These are phyloP conservation scores for Picochlorum sp. DNA, from an alignment of 139 green algal genomes.

Conservation along the genomic window DNA sequence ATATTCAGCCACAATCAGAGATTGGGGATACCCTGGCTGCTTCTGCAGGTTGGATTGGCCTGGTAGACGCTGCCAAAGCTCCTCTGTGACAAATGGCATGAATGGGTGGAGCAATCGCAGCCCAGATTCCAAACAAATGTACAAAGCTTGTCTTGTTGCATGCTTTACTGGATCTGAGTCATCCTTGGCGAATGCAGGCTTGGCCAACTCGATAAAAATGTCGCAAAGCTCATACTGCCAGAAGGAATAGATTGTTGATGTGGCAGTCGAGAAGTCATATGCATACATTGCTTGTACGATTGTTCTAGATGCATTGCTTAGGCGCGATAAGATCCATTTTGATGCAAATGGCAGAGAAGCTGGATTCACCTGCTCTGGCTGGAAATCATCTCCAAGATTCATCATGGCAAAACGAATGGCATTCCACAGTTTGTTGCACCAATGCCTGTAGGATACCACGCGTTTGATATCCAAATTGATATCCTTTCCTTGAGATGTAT, in stretches of 20 bases:
- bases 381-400: slow-evolving; percentile 70
- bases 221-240: slow-evolving; percentile 97
- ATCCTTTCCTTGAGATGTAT: slow-evolving; percentile 84
- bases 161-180: slow-evolving; percentile 36
- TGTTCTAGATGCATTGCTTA: slow-evolving; percentile 43
- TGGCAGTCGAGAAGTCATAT: slow-evolving; percentile 78
- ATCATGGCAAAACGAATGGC: slow-evolving; percentile 86
- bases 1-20: slow-evolving; percentile 82
- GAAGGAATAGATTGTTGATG: slow-evolving; percentile 72
- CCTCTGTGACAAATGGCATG: slow-evolving; percentile 97
- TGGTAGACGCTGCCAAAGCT: slow-evolving; percentile 86
- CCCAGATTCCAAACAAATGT: slow-evolving; percentile 72
- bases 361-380: slow-evolving; percentile 1
- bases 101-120: slow-evolving; percentile 92
- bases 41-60: slow-evolving; percentile 3
- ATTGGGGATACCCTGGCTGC: slow-evolving; percentile 6
- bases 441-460: slow-evolving; percentile 90
- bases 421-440: slow-evolving; percentile 99
- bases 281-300: slow-evolving; percentile 53
- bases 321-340: slow-evolving; percentile 62
- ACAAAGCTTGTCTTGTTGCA: slow-evolving; percentile 62
- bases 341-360: slow-evolving; percentile 42
- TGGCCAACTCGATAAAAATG: slow-evolving; percentile 97
- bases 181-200: slow-evolving; percentile 59
- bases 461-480: slow-evolving; percentile 95